Evolutionary conservation across 106 monocot genomes (phyloP).

Genomic region (Vanilla planifolia): DNA sequence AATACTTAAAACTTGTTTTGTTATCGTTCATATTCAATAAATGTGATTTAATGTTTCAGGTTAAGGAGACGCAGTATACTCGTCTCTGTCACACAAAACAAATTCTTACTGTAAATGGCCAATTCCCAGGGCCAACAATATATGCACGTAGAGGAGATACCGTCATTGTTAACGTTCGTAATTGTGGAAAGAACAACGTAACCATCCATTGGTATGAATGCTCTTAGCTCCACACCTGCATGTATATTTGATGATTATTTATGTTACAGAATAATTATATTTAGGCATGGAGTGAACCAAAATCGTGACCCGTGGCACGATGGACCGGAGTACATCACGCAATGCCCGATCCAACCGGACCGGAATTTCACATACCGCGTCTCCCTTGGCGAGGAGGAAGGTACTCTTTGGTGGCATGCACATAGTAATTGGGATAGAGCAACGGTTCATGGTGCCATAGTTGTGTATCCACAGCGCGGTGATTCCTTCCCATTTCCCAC

Average conservation of each 20-base stretch:
- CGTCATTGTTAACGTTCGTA: conserved; percentile 17
- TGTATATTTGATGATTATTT: not conserved
- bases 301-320: conserved; percentile 52
- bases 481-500: conserved; percentile 11
- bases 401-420: conserved; percentile 69
- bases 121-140: conserved; percentile 35
- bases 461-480: conserved; percentile 14
- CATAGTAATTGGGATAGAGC: conserved; percentile 35
- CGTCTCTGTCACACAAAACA: conserved; percentile 34
- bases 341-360: conserved; percentile 38
- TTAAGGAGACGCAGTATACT: conserved; percentile 24
- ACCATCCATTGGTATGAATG: conserved; percentile 29
- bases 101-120: conserved; percentile 37
- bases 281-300: conserved; percentile 57
- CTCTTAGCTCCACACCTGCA: not conserved
- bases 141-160: conserved; percentile 29
- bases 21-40: too few relatives aligned
- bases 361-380: conserved; percentile 22
- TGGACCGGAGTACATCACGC: conserved; percentile 52
- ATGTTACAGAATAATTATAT: not conserved
- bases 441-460: conserved; percentile 42
- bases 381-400: conserved; percentile 31
- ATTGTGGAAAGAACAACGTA: conserved; percentile 16
- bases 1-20: not conserved
- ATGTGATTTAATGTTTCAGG: conserved; percentile 8